Conservation (phyloP, 306 rosid genomes). For the Trichosanthes cucumerina region DNA sequence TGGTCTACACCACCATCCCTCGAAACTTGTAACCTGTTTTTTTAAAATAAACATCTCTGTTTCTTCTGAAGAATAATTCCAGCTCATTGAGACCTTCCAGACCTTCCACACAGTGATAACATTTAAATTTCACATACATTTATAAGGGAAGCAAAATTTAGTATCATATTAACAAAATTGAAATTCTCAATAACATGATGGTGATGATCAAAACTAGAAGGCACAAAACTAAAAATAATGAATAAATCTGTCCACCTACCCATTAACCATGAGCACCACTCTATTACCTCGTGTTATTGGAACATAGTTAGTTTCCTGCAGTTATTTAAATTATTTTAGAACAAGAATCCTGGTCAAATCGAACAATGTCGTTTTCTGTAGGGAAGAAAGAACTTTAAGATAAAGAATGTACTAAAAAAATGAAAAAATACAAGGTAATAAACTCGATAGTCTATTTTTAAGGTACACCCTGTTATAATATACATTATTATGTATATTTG, state of each 20-base stretch:
- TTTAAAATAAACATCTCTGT: background rate
- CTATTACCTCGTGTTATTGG: constrained; percentile 81
- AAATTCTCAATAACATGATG: background rate
- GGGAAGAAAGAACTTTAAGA: background rate
- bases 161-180: background rate
- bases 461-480: background rate
- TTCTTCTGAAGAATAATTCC: background rate
- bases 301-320: constrained; percentile 83
- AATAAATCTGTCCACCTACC: constrained; percentile 34
- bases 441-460: background rate
- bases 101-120: background rate
- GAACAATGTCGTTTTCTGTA: background rate
- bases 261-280: constrained; percentile 89
- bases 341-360: background rate
- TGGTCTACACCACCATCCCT: background rate
- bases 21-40: background rate
- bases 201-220: background rate
- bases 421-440: background rate
- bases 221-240: background rate
- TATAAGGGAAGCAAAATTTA: background rate
- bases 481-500: too few relatives aligned
- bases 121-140: background rate
- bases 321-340: constrained; percentile 4
- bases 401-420: background rate
- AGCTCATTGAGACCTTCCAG: background rate